Base-by-base conservation (phyloP, 2,329 filamentous ascomycete genomes). In the Polytolypa hystricis region DNA sequence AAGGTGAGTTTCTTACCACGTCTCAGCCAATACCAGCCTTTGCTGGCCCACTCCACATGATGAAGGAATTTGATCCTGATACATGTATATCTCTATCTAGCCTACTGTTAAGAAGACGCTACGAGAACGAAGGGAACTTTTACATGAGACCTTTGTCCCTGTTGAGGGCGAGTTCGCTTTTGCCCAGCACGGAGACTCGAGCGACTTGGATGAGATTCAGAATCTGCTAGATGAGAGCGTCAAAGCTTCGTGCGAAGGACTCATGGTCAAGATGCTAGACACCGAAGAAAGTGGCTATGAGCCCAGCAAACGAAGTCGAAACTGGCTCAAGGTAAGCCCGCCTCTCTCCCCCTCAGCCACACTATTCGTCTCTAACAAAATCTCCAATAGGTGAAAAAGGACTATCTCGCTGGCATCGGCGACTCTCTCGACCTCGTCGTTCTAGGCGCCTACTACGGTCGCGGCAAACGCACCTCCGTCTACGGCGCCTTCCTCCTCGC, bases 181-280 rank as follows among this genome's bases (percentile, higher is more conserved):
- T 47, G 91, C 91, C 7, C 86, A 85, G 21, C 79, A 73, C 49
- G 91, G 86, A 66, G 72, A 98, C 53, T 84, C 84, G 8, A 83
- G 80, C 50, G 84, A 95, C 47, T 70, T 98, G 3, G 89, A 96
- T 36, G 84, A 93, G 52, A 98, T 98, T 37, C 89, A 96, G 54
- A 72, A 70, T 1, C 82, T 98, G 51, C 71, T 98, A 2, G 91
- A 98, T 52, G 89, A 96, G 41, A 91, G 84, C 51, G 82, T 98
- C 45, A 94, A 94, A 60, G 84, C 87, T 2, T 93, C 85, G 0
- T 98, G 91, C 54, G 91, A 98, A 66, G 91, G 91, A 8, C 69
- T 98, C 36, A 98, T 98, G 91, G 91, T 98, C 10, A 98, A 98
- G 68, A 98, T 98, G 91, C 65, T 98, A 41, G 89, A 96, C 56